Evolutionary conservation across 2,329 filamentous ascomycete genomes (phyloP).

Genomic region (Knufia petricola): DNA sequence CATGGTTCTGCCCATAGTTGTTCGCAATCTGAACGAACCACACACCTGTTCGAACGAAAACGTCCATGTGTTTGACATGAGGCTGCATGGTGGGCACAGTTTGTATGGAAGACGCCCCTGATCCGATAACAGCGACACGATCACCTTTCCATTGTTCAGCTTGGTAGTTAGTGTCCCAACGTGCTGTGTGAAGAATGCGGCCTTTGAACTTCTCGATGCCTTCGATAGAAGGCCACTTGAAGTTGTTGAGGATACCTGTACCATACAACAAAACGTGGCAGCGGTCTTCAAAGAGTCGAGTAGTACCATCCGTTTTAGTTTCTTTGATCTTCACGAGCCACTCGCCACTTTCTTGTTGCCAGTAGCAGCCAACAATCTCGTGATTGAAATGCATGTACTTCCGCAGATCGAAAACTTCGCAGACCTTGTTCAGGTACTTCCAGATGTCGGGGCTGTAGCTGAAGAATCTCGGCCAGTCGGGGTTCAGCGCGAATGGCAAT

Average conservation of each 20-base stretch:
- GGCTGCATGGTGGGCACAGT: conserved; percentile 33
- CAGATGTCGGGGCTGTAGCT: conserved; percentile 33
- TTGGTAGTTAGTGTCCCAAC: conserved; percentile 39
- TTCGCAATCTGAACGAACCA: conserved; percentile 36
- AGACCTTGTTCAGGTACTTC: conserved; percentile 34
- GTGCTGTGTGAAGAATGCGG: conserved; percentile 22
- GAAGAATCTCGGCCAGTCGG: conserved; percentile 35
- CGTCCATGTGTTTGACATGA: conserved; percentile 36
- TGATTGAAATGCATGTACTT: conserved; percentile 46
- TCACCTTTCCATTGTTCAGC: conserved; percentile 24
- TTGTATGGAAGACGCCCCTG: conserved; percentile 22
- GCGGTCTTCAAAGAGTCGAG: conserved; percentile 33
- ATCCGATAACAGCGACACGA: conserved; percentile 22
- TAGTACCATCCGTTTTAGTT: conserved; percentile 25
- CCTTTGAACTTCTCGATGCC: conserved; percentile 24
- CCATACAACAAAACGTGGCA: conserved; percentile 38
- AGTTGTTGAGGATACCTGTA: conserved; percentile 28
- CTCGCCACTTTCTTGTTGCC: conserved; percentile 40
- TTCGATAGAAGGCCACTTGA: conserved; percentile 26
- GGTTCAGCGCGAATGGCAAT: conserved; percentile 33
- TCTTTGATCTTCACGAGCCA: conserved; percentile 43
- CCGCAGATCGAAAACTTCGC: conserved; percentile 29
- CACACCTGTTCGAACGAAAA: conserved; percentile 34
- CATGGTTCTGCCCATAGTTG: conserved; percentile 37
- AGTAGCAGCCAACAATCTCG: conserved; percentile 38